Evolutionary conservation across 2,329 filamentous ascomycete species (phyloP), one percentile per base, ranked within the genome.

Genomic region (Epichloe gansuensis): DNA sequence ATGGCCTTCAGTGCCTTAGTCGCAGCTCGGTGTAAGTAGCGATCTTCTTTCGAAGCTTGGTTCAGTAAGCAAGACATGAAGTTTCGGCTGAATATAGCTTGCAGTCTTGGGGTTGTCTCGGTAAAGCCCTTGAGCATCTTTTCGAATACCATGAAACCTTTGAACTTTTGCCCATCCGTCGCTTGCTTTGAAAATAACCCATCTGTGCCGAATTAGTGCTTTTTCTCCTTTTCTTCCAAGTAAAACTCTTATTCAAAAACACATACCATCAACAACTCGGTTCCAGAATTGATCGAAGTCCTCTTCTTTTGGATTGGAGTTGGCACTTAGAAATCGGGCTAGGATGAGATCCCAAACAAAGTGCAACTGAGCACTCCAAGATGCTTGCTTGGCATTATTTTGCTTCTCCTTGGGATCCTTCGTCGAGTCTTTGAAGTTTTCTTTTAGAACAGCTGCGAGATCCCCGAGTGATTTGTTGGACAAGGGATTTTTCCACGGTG

Each of bases 341-440:
- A 95, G 67, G 21, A 96, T 80, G 28, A 91, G 69, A 57, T 87
- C 81, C 93, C 91, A 96, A 0, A 89, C 88, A 65, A 94, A 95
- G 61, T 90, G 88, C 52, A 94, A 74, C 62, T 89, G 86, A 1
- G 86, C 81, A 52, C 83, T 89, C 77, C 88, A 91, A 56, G 82
- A 84, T 17, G 86, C 84, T 55, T 86, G 84, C 63, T 82, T 81
- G 23, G 72, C 71, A 60, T 75, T 76, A 34, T 59, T 55, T 50
- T 70, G 64, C 23, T 70, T 67, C 37, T 69, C 66, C 2, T 65
- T 67, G 28, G 70, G 69, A 11, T 78, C 73, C 42, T 73, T 71
- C 4, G 70, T 70, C 25, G 75, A 71, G 42, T 76, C 75, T 42
- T 77, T 76, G 52, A 82, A 75, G 54, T 76, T 85, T 61, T 94